phyloP scores from a whole-genome alignment of 1,284 basidiomycete genomes.

The Cryptococcus sp. region DNA sequence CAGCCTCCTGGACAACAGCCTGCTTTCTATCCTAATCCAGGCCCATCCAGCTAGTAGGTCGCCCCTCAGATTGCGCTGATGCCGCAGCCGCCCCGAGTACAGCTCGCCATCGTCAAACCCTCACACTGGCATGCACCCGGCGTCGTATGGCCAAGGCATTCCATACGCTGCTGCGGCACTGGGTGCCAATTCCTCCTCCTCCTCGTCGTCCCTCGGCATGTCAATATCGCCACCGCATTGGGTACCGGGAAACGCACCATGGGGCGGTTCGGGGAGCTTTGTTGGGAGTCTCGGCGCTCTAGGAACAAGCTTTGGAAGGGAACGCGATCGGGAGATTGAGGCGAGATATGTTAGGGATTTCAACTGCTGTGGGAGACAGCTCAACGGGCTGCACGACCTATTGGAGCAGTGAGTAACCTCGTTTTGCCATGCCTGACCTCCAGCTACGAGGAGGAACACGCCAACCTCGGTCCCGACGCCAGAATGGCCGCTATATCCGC shows the following conservation, averaged over 20 bases:
- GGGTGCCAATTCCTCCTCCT: conserved; percentile 22
- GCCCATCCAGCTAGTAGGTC: too few relatives aligned
- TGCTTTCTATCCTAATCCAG: too few relatives aligned
- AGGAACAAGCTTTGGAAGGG: conserved; percentile 37
- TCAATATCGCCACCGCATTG: conserved; percentile 42
- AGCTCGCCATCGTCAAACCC: conserved; percentile 9
- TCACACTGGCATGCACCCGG: conserved; percentile 19
- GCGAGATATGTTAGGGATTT: conserved; percentile 47
- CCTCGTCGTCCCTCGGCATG: conserved; percentile 36
- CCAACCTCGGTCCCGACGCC: conserved; percentile 40
- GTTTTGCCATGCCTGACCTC: neutral
- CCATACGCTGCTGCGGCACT: conserved; percentile 30
- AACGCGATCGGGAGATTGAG: conserved; percentile 44
- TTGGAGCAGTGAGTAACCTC: conserved; percentile 45
- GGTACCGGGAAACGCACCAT: conserved; percentile 18
- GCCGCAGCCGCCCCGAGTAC: neutral
- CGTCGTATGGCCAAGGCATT: conserved; percentile 30
- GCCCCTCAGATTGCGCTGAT: too few relatives aligned
- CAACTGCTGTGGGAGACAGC: conserved; percentile 44
- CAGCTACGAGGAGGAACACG: conserved; percentile 48
- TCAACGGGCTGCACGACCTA: conserved; percentile 46
- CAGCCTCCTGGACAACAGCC: too few relatives aligned
- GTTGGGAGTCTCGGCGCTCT: conserved; percentile 37
- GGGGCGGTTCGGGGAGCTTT: conserved; percentile 14
- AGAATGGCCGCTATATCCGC: conserved; percentile 43